Base-by-base conservation (phyloP, 441 rosid genomes). In the Viola pubescens region DNA sequence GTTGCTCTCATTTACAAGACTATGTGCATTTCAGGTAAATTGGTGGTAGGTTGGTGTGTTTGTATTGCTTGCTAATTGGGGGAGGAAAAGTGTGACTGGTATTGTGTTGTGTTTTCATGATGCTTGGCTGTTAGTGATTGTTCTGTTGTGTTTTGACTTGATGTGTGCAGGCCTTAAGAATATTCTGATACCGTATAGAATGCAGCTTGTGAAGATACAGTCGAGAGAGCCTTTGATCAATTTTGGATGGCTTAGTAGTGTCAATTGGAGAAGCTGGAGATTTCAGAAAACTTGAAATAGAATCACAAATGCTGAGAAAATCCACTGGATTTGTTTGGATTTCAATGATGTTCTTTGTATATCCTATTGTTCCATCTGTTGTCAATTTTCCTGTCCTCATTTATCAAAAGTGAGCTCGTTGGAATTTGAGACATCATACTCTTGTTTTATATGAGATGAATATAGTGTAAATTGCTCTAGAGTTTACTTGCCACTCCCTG, bases 1-100 rank as follows among this genome's bases (percentile, higher is more conserved):
- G 67, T 79, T 56, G 96, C 96, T 69, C 81, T 58, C 54, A 56
- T 85, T 53, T 91, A 91, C 52, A 84, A 75, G 82, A 88, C 91
- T 19, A 86, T 91, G 96, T 91, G 95, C 81, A 77, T 70, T 44
- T 58, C 86, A 66, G 98, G 98, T 89, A 81, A 54, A 52, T 26
- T 26, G 34, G 34, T 48, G 37, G 98, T 89, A 81, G 52, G 49
- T 26, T 26, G 34, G 1, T 48, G 42, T 40, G 43, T 13, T 26
- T 48, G 10, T 45, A 48, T 26, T 3, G 10, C n/a, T 4, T 61
- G 55, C 0, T 60, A 37, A 19, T 57, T 10, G 11, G 19, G 26
- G 3, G 9, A 11, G 7, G 16, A 34, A 13, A 12, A 63, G 2
- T 9, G 5, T 5, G 6, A 19, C 8, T 5, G 16, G 50, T 14